Evolutionary conservation across 2,329 filamentous ascomycete genomes (phyloP).

Genomic region (Ophiostoma sp.): DNA sequence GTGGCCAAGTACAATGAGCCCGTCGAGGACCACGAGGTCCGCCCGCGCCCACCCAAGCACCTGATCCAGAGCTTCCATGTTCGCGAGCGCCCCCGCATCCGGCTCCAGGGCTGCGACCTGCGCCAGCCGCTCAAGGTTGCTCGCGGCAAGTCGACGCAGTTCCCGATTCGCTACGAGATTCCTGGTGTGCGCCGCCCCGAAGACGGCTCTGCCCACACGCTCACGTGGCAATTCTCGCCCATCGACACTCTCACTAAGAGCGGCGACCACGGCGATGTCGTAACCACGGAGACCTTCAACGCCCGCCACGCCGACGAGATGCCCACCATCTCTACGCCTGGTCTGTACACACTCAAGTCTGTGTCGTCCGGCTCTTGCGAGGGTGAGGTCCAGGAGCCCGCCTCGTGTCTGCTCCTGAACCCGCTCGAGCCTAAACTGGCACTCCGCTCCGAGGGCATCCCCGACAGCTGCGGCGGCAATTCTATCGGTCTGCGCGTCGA

Average conservation of each 20-base stretch:
- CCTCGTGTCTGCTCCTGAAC: conserved; percentile 89
- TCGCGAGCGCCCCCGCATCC: conserved; percentile 77
- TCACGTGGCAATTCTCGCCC: conserved; percentile 82
- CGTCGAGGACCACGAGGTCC: conserved; percentile 68
- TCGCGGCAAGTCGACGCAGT: conserved; percentile 64
- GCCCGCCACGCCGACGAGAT: conserved; percentile 63
- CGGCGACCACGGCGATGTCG: conserved; percentile 66
- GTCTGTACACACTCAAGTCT: conserved; percentile 81
- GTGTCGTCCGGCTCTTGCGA: conserved; percentile 78
- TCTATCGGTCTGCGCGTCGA: conserved; percentile 88
- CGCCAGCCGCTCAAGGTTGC: conserved; percentile 81
- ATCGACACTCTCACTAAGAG: conserved; percentile 67
- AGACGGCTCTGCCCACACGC: conserved; percentile 59
- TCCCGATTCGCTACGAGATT: conserved; percentile 72
- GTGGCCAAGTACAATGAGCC: conserved; percentile 69
- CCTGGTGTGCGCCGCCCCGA: conserved; percentile 59
- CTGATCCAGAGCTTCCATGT: conserved; percentile 79
- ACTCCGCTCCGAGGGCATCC: conserved; percentile 75
- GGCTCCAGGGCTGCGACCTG: conserved; percentile 72
- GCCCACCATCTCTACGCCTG: conserved; percentile 71
- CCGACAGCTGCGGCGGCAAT: conserved; percentile 92
- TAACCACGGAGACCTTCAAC: conserved; percentile 57
- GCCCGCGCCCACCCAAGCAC: conserved; percentile 57
- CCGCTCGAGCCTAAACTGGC: conserved; percentile 81
- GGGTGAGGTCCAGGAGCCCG: conserved; percentile 88